Evolutionary conservation across 2,329 filamentous ascomycete species (phyloP).

Genomic region (Claviceps cyperi): DNA sequence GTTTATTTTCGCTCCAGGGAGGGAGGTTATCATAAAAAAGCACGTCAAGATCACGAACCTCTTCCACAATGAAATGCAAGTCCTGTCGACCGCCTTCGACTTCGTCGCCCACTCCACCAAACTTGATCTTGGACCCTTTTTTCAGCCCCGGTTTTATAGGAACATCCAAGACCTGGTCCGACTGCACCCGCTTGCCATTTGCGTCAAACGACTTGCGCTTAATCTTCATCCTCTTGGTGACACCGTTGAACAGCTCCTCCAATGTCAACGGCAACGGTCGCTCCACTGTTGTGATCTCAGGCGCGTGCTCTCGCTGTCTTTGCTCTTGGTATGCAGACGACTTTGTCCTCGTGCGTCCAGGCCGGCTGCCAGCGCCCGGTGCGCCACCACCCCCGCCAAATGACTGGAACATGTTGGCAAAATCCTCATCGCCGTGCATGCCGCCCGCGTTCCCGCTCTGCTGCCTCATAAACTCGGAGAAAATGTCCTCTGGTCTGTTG

Average conservation of each 20-base stretch:
- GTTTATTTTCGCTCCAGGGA: no score
- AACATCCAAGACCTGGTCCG: conserved; percentile 84
- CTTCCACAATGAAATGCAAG: conserved; percentile 84
- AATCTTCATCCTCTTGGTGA: conserved; percentile 95
- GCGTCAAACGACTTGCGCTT: conserved; percentile 91
- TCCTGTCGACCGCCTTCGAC: conserved; percentile 94
- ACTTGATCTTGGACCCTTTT: conserved; percentile 97
- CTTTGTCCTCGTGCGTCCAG: conserved; percentile 29
- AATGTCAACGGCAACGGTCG: conserved; percentile 65
- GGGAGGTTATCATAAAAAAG: no score
- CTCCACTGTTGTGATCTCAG: conserved; percentile 85
- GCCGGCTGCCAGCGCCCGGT: conserved; percentile 21
- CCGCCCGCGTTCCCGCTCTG: conserved; percentile 19
- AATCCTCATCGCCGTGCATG: conserved; percentile 28
- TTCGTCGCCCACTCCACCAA: conserved; percentile 92
- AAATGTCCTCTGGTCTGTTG: conserved; percentile 71
- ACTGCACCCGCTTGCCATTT: conserved; percentile 67
- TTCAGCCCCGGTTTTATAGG: conserved; percentile 93
- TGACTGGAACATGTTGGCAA: conserved; percentile 40
- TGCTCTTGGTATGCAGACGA: conserved; percentile 22
- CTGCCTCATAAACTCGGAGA: conserved; percentile 62
- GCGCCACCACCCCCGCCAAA: conserved; percentile 23
- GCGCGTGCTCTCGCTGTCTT: conserved; percentile 33
- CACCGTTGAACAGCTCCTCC: conserved; percentile 78
- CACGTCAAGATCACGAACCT: conserved; percentile 43